Percentiles rank a stretch among this genome's conserved stretches.
These are phyloP conservation scores for Saccharomycopsis sp. DNA, from an alignment of 805 yeast genomes.

Conservation along the genomic window DNA sequence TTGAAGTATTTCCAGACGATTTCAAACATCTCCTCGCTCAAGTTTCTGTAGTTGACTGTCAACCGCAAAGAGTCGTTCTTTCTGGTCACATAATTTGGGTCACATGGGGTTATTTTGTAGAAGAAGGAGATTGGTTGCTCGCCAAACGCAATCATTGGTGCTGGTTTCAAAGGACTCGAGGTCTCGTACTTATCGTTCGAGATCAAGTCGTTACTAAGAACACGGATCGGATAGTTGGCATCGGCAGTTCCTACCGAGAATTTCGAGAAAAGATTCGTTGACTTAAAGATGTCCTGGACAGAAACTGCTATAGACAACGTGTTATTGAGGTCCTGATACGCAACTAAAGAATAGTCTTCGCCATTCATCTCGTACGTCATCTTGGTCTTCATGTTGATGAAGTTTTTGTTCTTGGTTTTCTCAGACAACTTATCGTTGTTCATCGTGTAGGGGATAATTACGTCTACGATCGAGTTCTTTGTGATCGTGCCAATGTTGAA, in stretches of 20 bases:
- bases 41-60: conserved; percentile 38
- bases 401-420: conserved; percentile 8
- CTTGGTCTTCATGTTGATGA: conserved; percentile 16
- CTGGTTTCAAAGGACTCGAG: conserved; percentile 27
- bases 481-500: conserved; percentile 14
- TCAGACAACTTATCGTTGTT: conserved; percentile 10
- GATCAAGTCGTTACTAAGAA: conserved; percentile 38
- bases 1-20: conserved; percentile 25
- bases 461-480: conserved; percentile 21
- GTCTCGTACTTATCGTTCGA: conserved; percentile 32
- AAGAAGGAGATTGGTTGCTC: conserved; percentile 67
- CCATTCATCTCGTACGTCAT: conserved; percentile 9
- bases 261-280: conserved; percentile 51
- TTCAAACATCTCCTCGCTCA: conserved; percentile 39
- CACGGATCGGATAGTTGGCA: conserved; percentile 44
- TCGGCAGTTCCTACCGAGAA: conserved; percentile 62
- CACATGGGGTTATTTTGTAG: conserved; percentile 40
- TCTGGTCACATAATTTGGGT: conserved; percentile 21
- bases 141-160: conserved; percentile 45
- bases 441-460: conserved; percentile 31
- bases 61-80: conserved; percentile 37
- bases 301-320: conserved; percentile 61
- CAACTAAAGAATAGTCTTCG: conserved; percentile 11
- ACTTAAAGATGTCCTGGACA: conserved; percentile 71
- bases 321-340: conserved; percentile 38